These are phyloP conservation scores for Ampelomyces quisqualis DNA, from an alignment of 2,329 filamentous ascomycete species.

Conservation along the genomic window DNA sequence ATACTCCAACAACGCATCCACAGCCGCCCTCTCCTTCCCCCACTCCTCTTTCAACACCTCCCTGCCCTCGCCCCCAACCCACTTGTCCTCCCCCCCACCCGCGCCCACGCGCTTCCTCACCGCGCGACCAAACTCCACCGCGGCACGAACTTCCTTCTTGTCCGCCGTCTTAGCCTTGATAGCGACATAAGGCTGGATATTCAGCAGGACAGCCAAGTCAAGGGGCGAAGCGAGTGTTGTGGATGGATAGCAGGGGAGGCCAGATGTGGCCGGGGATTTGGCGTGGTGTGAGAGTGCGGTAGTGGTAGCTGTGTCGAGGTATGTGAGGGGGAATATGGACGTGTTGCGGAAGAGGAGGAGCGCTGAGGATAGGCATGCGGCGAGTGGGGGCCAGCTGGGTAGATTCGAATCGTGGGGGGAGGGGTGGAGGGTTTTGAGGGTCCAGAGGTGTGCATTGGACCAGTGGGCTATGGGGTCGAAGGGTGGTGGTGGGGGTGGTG, in stretches of 20 bases:
- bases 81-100: slow-evolving; percentile 21
- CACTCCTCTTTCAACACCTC: slow-evolving; percentile 19
- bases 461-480: slow-evolving; percentile 25
- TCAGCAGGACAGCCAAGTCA: slow-evolving; percentile 29
- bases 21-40: slow-evolving; percentile 12
- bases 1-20: slow-evolving; percentile 25
- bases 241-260: slow-evolving; percentile 12
- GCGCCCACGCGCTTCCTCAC: slow-evolving; percentile 20
- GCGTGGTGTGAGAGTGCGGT: slow-evolving; percentile 17
- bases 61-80: slow-evolving; percentile 13
- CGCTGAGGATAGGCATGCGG: slow-evolving; percentile 20
- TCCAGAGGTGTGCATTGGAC: slow-evolving; percentile 27
- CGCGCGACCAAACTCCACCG: slow-evolving; percentile 24
- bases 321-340: slow-evolving; percentile 22
- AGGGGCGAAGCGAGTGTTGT: slow-evolving; percentile 10
- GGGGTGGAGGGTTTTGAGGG: slow-evolving; percentile 23
- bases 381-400: slow-evolving; percentile 23
- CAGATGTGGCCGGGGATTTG: slow-evolving; percentile 5
- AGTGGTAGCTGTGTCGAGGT: slow-evolving; percentile 21
- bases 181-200: slow-evolving; percentile 22
- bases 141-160: slow-evolving; percentile 23
- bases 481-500: no score
- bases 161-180: slow-evolving; percentile 23
- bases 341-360: slow-evolving; percentile 18
- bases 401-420: no score